Percentiles rank a stretch among this genome's conserved stretches.
phyloP scores from a whole-genome alignment of 169 alveolate species.

The Sarcocystis neurona region DNA sequence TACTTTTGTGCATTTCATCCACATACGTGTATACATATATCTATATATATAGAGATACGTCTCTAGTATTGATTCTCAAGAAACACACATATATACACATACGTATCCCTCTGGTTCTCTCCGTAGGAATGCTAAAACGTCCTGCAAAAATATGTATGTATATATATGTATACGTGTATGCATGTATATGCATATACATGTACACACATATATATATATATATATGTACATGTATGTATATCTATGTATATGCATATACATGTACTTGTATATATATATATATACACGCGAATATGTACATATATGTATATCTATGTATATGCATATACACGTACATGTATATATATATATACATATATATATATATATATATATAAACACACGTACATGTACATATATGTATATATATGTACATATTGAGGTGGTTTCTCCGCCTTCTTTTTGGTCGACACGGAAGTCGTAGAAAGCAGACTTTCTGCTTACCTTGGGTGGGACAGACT shows the following conservation, averaged over 20 bases:
- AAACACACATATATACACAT: too few species aligned
- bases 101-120: too few species aligned
- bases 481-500: constrained; percentile 63
- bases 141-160: too few species aligned
- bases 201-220: neutral
- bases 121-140: too few species aligned
- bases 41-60: too few species aligned
- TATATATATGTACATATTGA: neutral
- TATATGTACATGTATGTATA: neutral
- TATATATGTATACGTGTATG: neutral
- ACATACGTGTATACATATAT: too few species aligned
- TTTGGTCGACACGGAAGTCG: neutral
- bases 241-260: neutral
- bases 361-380: neutral
- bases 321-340: neutral
- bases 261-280: too few species aligned
- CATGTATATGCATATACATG: neutral
- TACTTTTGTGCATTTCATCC: too few species aligned
- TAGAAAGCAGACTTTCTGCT: neutral
- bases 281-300: too few species aligned
- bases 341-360: constrained; percentile 44
- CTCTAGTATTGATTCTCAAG: too few species aligned
- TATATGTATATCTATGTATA: neutral
- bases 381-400: neutral
- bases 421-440: neutral